Conservation (phyloP, 2,329 filamentous ascomycete genomes). For the Ampelomyces quisqualis region DNA sequence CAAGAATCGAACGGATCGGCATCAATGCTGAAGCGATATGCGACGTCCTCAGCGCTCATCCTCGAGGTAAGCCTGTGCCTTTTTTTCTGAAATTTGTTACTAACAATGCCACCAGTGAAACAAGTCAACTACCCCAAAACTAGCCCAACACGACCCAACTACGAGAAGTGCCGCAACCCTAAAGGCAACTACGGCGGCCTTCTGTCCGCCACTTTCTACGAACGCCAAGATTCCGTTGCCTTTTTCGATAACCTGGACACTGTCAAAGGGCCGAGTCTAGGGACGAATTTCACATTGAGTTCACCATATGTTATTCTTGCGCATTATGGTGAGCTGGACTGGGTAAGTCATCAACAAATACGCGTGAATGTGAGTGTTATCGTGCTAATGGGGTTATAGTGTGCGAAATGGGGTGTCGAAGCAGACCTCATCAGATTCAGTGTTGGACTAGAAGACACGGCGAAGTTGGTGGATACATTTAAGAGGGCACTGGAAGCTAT, state of each 20-base stretch:
- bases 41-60: conserved; percentile 63
- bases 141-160: conserved; percentile 67
- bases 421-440: conserved; percentile 80
- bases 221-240: conserved; percentile 66
- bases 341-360: conserved; percentile 55
- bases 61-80: conserved; percentile 47
- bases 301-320: conserved; percentile 90
- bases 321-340: conserved; percentile 89
- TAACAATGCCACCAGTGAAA: conserved; percentile 58
- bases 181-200: conserved; percentile 86
- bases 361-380: neutral
- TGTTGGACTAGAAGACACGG: conserved; percentile 80
- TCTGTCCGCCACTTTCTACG: conserved; percentile 78
- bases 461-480: conserved; percentile 65
- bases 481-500: conserved; percentile 63
- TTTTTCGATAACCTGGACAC: conserved; percentile 88
- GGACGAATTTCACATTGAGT: conserved; percentile 92
- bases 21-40: conserved; percentile 81
- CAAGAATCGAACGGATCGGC: conserved; percentile 81
- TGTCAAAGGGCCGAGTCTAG: conserved; percentile 89
- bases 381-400: conserved; percentile 46
- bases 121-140: conserved; percentile 84
- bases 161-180: conserved; percentile 74
- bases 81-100: neutral
- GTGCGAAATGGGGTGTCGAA: conserved; percentile 76